Base-by-base conservation (phyloP, 768 basidiomycete species). In the Suillus americanus region DNA sequence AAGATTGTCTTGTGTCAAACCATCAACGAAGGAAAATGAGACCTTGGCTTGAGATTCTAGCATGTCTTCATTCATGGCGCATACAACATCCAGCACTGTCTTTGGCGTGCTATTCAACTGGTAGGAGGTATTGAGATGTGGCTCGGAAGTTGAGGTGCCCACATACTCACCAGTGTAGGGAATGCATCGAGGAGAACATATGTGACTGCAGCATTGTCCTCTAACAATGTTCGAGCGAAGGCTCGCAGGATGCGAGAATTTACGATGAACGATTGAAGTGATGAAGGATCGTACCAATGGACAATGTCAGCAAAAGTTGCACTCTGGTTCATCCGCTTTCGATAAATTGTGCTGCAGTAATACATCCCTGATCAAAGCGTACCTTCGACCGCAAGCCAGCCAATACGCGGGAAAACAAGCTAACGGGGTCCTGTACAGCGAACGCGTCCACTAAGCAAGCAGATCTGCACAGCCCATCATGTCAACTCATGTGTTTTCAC, bases 241-340 rank as follows among this genome's bases (percentile, higher is more conserved):
- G n/a, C 41, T 13, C 63, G 61, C 5, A 74, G 45, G 28, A 73
- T 69, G 1, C 67, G 66, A 7, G 62, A 55, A 51, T 88, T 86
- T 37, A 87, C 79, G 64, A 89, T 78, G 71, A 89, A 87, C 2
- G 84, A 82, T 67, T 89, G 87, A 16, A 78, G 74, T 4, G 83
- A 79, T 38, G 68, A 59, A 13, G 79, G 64, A 33, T 88, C 85
- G 54, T 82, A 79, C 53, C 86, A 64, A 66, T 85, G 78, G 40
- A 79, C 63, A 35, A 89, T 73, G 43, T 74, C 62, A 12, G 69
- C 45, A 72, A 89, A 89, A 20, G 66, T 51, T 9, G 70, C 12
- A 48, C 65, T 70, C 66, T 71, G 54, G 25, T n/a, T 41, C 33
- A 25, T 41, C 62, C 28, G 30, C 60, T 23, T 45, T 33, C 18